phyloP scores from a whole-genome alignment of 1,139 yeast species.

The Debaryomyces sp. region DNA sequence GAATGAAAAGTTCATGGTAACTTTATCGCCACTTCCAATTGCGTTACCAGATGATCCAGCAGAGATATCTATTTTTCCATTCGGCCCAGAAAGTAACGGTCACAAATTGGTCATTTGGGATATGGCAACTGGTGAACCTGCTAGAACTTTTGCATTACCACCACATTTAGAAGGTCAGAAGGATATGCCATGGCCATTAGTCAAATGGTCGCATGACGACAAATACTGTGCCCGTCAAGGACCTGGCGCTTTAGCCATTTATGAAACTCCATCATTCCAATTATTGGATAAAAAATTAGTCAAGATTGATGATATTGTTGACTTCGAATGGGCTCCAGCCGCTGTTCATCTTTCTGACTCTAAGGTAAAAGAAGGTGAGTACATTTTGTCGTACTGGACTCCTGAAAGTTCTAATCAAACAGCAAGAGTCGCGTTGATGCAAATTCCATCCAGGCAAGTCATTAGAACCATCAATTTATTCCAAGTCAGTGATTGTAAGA shows the following conservation, averaged over 20 bases:
- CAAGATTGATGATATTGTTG: constrained; percentile 83
- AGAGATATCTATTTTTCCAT: constrained; percentile 71
- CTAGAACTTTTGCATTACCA: constrained; percentile 88
- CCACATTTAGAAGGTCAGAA: constrained; percentile 70
- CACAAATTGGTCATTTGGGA: constrained; percentile 97
- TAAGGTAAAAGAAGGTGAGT: constrained; percentile 56
- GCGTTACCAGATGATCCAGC: constrained; percentile 67
- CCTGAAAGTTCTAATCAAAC: constrained; percentile 93
- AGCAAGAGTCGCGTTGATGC: constrained; percentile 92
- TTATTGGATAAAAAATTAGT: constrained; percentile 84
- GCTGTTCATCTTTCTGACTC: constrained; percentile 68
- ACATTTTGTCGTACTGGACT: constrained; percentile 91
- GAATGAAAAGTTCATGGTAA: constrained; percentile 84
- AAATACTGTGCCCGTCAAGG: constrained; percentile 94
- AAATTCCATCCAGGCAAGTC: constrained; percentile 80
- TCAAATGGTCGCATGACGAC: constrained; percentile 95
- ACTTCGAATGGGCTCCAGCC: constrained; percentile 95
- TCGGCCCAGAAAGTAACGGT: constrained; percentile 86
- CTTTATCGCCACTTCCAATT: constrained; percentile 88
- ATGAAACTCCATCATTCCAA: constrained; percentile 69
- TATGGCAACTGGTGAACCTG: constrained; percentile 77
- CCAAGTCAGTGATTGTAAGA: constrained; percentile 88
- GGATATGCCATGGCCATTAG: constrained; percentile 94
- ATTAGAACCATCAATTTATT: constrained; percentile 91
- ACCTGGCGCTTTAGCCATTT: constrained; percentile 90